Conservation (phyloP, 2,329 filamentous ascomycete genomes). For the Pseudogymnoascus destructans region DNA sequence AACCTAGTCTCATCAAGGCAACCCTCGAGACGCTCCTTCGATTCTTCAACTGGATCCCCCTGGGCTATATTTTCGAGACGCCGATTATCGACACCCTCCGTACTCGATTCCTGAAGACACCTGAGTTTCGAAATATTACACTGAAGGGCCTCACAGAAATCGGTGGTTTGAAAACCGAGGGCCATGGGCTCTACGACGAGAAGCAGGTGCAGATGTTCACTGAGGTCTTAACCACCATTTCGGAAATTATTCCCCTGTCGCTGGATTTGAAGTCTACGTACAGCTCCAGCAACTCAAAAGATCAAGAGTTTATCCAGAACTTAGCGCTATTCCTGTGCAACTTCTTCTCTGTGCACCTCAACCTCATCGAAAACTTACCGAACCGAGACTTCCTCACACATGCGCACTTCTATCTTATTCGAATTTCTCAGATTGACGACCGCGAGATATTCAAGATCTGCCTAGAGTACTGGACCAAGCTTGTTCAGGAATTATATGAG, state of each 20-base stretch:
- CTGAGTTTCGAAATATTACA: constrained; percentile 93
- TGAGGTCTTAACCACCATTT: constrained; percentile 83
- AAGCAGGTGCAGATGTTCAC: constrained; percentile 98
- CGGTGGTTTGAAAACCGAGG: constrained; percentile 77
- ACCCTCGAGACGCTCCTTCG: constrained; percentile 89
- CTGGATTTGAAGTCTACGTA: constrained; percentile 89
- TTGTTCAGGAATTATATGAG: constrained; percentile 95
- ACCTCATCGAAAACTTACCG: constrained; percentile 85
- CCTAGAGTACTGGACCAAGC: constrained; percentile 96
- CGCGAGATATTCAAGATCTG: constrained; percentile 99
- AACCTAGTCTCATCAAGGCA: constrained; percentile 83
- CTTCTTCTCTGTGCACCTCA: constrained; percentile 89
- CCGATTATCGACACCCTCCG: constrained; percentile 88
- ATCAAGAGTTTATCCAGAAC: constrained; percentile 97
- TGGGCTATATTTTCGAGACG: constrained; percentile 98
- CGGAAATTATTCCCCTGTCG: constrained; percentile 80
- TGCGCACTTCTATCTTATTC: constrained; percentile 94
- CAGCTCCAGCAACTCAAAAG: constrained; percentile 75
- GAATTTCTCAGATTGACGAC: constrained; percentile 97
- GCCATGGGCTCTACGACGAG: constrained; percentile 70
- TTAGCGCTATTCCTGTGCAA: constrained; percentile 91
- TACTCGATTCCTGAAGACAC: constrained; percentile 80
- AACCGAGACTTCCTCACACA: constrained; percentile 92
- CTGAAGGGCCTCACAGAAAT: constrained; percentile 96
- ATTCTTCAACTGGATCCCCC: constrained; percentile 97